Base-by-base conservation (phyloP, 2,329 filamentous ascomycete species). In the Aspergillus fumigatus region DNA sequence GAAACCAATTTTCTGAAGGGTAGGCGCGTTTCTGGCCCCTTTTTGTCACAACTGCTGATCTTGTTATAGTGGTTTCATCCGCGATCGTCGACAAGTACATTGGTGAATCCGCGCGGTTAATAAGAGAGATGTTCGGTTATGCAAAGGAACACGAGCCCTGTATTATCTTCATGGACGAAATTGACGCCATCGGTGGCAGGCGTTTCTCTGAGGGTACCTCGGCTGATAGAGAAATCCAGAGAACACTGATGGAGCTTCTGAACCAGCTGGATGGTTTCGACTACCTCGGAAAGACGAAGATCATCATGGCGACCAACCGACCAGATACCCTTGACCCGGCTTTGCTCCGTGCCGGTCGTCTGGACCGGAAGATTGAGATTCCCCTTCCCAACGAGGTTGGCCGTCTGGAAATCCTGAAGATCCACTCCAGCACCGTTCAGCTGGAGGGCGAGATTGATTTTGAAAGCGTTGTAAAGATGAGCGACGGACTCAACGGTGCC, bases 161-260 rank as follows among this genome's bases (percentile, higher is more conserved):
- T 76, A 99, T 99, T 76, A 99, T 99, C 78, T 99, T 99, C 84
- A 99, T 99, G 94, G 95, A 99, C 82, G 94, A 99, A 79, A 99
- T 99, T 72, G 94, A 99, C 72, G 94, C 94, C 70, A 99, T 99
- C 70, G 94, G 94, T 74, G 95, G 95, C 61, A 86, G 95, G 68
- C 85, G 94, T 68, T 99, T 99, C 77, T 96, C 91, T 0, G 94
- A 99, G 75, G 94, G 95, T 65, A 99, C 94, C 52, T 96, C 92
- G 58, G 94, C 94, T 51, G 94, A 99, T 79, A 88, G 95, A 70
- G 94, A 99, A 76, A 99, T 99, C 67, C 94, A 99, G 79, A 88
- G 94, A 71, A 99, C 94, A 38, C 81, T 99, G 58, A 99, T 99
- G 94, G 94, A 99, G 76, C 83, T 99, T 54, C 88, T 99, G 61